Evolutionary conservation across 2,329 filamentous ascomycete species (phyloP).

Genomic region (Alternaria sp.): DNA sequence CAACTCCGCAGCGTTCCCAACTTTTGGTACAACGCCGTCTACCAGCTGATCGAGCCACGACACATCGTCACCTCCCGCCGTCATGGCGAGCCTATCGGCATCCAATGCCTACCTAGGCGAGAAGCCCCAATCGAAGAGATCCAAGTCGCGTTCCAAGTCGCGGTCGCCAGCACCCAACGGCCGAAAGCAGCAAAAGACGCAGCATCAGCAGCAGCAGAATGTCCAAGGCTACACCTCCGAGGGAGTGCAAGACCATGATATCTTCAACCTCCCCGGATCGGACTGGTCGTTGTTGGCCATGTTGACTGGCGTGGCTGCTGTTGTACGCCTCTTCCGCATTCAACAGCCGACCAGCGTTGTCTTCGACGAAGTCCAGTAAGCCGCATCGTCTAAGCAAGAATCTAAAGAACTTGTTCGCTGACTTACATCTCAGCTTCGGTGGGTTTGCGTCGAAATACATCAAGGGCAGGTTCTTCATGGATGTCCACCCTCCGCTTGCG

Average conservation of each 20-base stretch:
- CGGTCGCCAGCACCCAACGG: constrained; percentile 41
- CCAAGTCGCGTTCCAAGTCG: constrained; percentile 43
- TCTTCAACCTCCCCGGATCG: constrained; percentile 82
- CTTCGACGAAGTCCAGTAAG: constrained; percentile 98
- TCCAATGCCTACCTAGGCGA: constrained; percentile 43
- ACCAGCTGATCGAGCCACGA: constrained; percentile 31
- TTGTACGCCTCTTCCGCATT: constrained; percentile 91
- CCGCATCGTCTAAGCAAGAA: constrained; percentile 35
- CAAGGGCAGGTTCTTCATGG: constrained; percentile 99
- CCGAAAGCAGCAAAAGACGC: constrained; percentile 46
- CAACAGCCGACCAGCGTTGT: constrained; percentile 96
- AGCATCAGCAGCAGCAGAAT: constrained; percentile 28
- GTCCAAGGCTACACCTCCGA: constrained; percentile 73
- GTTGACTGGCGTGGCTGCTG: constrained; percentile 76
- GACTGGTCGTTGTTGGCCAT: constrained; percentile 81
- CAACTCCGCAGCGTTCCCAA: constrained; percentile 14
- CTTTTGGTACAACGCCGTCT: constrained; percentile 24
- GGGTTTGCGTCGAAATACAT: constrained; percentile 99
- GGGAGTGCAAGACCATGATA: constrained; percentile 87
- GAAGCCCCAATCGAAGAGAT: constrained; percentile 41
- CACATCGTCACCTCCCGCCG: constrained; percentile 35
- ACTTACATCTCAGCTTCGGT: constrained; percentile 74
- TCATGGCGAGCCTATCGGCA: constrained; percentile 47
- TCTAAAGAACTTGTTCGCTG: constrained; percentile 23
- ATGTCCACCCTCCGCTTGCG: constrained; percentile 96